Conservation (phyloP, 2,329 filamentous ascomycete genomes). For the Triangularia setosa region DNA sequence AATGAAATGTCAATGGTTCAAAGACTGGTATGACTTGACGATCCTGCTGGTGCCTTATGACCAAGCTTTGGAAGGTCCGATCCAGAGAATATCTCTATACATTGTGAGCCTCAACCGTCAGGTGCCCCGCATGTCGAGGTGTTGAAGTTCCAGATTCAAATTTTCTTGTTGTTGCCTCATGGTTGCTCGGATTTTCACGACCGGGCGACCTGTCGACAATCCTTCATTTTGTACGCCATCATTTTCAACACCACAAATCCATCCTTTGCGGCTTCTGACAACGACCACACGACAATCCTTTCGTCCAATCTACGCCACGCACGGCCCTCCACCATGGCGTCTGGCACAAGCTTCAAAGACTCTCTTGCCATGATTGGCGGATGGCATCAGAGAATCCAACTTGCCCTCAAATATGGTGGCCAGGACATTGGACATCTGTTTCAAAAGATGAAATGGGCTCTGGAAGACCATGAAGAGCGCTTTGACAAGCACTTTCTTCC, state of each 20-base stretch:
- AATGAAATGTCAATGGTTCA: too few relatives aligned
- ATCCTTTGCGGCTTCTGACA: background rate
- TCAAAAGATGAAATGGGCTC: background rate
- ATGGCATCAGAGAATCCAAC: background rate
- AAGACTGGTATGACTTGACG: too few relatives aligned
- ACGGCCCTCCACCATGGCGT: background rate
- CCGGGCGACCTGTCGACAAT: background rate
- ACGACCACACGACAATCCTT: background rate
- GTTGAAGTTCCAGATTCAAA: background rate
- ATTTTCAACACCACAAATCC: background rate
- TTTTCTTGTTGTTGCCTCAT: background rate
- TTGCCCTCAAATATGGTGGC: background rate
- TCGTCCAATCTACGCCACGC: background rate
- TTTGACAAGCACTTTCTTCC: background rate
- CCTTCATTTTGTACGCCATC: background rate
- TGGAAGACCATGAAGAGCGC: background rate
- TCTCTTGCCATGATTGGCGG: background rate
- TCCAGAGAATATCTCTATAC: background rate
- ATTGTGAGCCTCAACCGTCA: background rate
- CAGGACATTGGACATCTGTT: background rate
- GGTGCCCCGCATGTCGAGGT: background rate
- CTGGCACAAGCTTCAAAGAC: background rate
- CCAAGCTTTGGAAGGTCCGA: background rate
- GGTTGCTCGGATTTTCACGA: background rate
- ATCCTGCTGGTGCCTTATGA: too few relatives aligned